Base-by-base conservation (phyloP, 805 yeast species). In the Candida awuae region DNA sequence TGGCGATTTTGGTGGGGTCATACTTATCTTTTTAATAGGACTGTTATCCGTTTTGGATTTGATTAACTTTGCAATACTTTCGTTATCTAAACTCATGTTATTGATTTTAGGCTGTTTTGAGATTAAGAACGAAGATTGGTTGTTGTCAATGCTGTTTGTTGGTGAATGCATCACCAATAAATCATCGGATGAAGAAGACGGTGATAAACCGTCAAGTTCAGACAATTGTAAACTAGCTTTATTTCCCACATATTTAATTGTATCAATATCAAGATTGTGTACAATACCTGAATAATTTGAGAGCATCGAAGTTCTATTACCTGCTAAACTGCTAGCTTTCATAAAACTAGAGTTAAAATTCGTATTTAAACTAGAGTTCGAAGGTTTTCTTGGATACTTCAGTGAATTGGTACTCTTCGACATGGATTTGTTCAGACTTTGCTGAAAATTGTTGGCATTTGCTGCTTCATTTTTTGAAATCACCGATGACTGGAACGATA, bases 221-320 rank as follows among this genome's bases (percentile, higher is more conserved):
- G 42, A 29, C 20, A 35, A 23, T 18, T 35, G 35, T 8, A 39
- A 18, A 28, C 40, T 39, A 5, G 31, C 41, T n/a, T 39, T 45
- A 39, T 52, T 56, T 18, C 54, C 62, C 20, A 58, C 56, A 19
- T 52, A 61, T 44, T 44, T 52, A 23, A 58, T 55, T 13, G 59
- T 60, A 40, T 60, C 64, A 30, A 55, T 53, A 39, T 59, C 64
- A 15, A 58, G 62, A 32, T 59, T 50, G 13, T 62, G 65, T n/a
- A 62, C 59, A 13, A 62, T 49, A 12, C 66, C 67, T 0, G 65
- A 60, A 44, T 62, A 62, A 5, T 59, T 57, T 1, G 66, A 62
- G 34, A 60, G 28, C 44, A 55, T 40, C 1, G 67, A 62, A 2
- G 52, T 42, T 39, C 67, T 41, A 23, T 53, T 53, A 9, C 52